A percentile compares a stretch with the other conserved stretches of the same genome.
phyloP scores from a whole-genome alignment of 345 rosid genomes.

The Eucalyptus urophylla region DNA sequence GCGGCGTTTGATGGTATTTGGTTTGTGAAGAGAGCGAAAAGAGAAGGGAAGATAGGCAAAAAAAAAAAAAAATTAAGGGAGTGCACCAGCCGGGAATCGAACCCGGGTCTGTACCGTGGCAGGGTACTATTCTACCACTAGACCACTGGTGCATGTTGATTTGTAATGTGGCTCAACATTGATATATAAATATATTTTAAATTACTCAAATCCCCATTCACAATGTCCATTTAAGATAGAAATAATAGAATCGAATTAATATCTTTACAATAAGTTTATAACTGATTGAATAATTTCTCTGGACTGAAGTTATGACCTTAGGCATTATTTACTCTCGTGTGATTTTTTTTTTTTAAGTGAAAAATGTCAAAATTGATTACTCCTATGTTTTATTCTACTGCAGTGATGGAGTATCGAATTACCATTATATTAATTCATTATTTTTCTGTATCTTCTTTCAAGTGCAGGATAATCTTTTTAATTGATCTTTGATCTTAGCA shows the following conservation, averaged over 20 bases:
- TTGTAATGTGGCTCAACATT: accelerated
- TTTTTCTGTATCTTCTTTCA: too few species aligned
- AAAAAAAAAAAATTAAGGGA: accelerated
- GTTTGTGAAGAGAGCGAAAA: neutral
- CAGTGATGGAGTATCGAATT: too few species aligned
- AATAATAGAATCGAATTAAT: neutral
- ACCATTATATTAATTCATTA: too few species aligned
- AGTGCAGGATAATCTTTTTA: too few species aligned
- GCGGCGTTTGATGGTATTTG: too few species aligned
- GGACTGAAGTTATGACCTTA: neutral
- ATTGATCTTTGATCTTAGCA: neutral
- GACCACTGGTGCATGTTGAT: conserved; percentile 50
- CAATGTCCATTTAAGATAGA: too few species aligned
- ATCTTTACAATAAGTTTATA: accelerated
- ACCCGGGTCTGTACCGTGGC: conserved; percentile 76
- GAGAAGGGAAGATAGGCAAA: too few species aligned
- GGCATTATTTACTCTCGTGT: neutral
- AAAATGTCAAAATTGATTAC: neutral
- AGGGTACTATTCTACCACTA: conserved; percentile 83
- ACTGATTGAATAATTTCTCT: neutral
- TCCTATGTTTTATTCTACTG: neutral
- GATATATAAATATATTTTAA: accelerated
- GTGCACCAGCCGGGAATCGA: conserved; percentile 55
- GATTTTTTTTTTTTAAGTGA: neutral
- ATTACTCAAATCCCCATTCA: too few species aligned